phyloP scores from a whole-genome alignment of 768 basidiomycete species.

The Trametes cinnabarina region DNA sequence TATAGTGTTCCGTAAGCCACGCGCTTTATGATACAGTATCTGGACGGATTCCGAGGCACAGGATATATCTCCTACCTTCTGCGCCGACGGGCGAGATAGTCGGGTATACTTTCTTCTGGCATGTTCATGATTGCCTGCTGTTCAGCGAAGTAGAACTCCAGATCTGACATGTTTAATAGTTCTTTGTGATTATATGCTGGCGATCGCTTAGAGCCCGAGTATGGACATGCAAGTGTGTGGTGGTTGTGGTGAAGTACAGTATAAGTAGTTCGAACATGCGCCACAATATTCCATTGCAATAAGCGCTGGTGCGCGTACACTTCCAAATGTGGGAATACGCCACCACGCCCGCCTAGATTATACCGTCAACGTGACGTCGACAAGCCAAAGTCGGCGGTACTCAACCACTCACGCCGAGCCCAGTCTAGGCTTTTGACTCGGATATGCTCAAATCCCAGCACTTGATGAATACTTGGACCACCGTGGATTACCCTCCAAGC shows the following conservation, averaged over 20 bases:
- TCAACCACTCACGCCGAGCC: too few relatives aligned
- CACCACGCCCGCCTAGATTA: not conserved
- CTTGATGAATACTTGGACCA: too few relatives aligned
- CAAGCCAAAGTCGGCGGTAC: too few relatives aligned
- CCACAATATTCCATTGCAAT: not conserved
- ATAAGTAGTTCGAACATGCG: not conserved
- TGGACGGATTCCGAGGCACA: not conserved
- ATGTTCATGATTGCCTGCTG: constrained; percentile 53
- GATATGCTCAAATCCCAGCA: too few relatives aligned
- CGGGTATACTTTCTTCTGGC: constrained; percentile 51
- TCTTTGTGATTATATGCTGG: not conserved
- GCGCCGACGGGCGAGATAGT: constrained; percentile 37
- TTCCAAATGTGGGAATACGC: not conserved
- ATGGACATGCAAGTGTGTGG: not conserved
- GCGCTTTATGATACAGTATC: not conserved
- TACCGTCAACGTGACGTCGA: too few relatives aligned
- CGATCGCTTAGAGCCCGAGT: not conserved
- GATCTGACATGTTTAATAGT: not conserved
- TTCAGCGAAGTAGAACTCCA: constrained; percentile 52
- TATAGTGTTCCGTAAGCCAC: not conserved
- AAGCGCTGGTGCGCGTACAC: not conserved
- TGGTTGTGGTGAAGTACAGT: not conserved
- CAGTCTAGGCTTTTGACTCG: too few relatives aligned
- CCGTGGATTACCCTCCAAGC: too few relatives aligned
- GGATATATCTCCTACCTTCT: not conserved